Evolutionary conservation across 345 rosid genomes (phyloP), one percentile per base, ranked within the genome.

Genomic region (Linum lewisii): DNA sequence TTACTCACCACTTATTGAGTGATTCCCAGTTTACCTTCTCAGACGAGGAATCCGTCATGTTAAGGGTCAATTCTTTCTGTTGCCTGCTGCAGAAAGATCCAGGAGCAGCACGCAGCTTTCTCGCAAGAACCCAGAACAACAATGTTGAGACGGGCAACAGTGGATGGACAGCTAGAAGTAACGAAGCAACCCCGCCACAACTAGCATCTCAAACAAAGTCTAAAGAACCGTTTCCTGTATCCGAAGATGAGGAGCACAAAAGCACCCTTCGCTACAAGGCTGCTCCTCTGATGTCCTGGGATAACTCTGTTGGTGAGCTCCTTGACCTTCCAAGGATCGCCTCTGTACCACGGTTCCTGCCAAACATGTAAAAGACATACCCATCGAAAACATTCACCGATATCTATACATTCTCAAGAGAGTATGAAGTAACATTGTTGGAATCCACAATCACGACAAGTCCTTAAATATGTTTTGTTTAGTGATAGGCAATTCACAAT

Each of bases 161-260:
- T 16, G 18, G 47, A 42, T 11, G 47, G 47, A 42, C 42, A 57
- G 36, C 26, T 47, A 64, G 60, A 58, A 67, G 44, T 32, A 74
- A 76, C 15, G 47, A 42, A 42, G 14, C 47, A 42, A 16, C 15
- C 56, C 38, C 25, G 76, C 63, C 59, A 75, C 57, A 61, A 54
- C 66, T 36, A 29, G 1, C 34, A 29, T 29, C 34, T 1, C 34
- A 29, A 3, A 29, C 7, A 8, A 29, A 29, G 34, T 3, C 34
- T 29, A 8, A 8, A 29, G 34, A 29, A 29, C 7, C 34, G 4
- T 29, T 29, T 29, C 34, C 4, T 29, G 7, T 29, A 29, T 29
- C 34, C 34, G 34, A 29, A 29, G 88, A 83, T 56, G 79, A 68
- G 57, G 78, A 42, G 47, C 15, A 11, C 47, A 42, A 11, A 42